Conservation (phyloP, 805 yeast species). For the Wickerhamomyces chambardii region DNA sequence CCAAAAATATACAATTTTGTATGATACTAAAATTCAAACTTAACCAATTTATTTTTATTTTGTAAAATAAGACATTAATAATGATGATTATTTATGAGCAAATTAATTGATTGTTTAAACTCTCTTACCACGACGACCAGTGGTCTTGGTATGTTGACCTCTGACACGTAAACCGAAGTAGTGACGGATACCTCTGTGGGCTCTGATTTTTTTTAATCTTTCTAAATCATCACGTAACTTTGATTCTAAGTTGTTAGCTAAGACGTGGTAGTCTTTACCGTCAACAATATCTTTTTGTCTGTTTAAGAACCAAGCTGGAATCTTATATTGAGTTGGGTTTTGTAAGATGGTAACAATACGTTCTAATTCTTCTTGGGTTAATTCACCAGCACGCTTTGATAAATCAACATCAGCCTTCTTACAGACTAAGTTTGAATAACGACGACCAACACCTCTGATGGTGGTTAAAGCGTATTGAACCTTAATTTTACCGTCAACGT, state of each 20-base stretch:
- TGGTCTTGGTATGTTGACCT: conserved; percentile 99
- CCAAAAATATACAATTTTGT: too few species aligned
- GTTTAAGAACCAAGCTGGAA: conserved; percentile 99
- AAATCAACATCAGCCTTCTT: conserved; percentile 99
- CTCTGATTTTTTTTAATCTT: conserved; percentile 99
- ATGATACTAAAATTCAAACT: too few species aligned
- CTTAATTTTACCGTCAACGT: conserved; percentile 99
- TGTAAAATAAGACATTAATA: too few species aligned
- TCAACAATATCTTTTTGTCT: conserved; percentile 98
- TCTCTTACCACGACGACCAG: conserved; percentile 88
- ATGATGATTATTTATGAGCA: not conserved
- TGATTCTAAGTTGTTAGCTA: conserved; percentile 98
- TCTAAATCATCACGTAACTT: conserved; percentile 99
- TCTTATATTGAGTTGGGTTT: conserved; percentile 98
- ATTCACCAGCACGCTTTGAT: conserved; percentile 99
- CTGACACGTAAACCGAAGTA: conserved; percentile 99
- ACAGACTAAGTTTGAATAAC: conserved; percentile 99
- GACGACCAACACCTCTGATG: conserved; percentile 99
- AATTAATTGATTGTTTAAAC: conserved; percentile 13
- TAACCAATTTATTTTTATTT: too few species aligned
- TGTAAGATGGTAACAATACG: conserved; percentile 99
- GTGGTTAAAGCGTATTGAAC: conserved; percentile 99
- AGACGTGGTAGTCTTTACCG: conserved; percentile 98
- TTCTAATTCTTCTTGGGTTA: conserved; percentile 99
- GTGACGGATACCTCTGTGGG: conserved; percentile 99